phyloP scores from a whole-genome alignment of 164 flowering plant species.

The Vitis rupestris region DNA sequence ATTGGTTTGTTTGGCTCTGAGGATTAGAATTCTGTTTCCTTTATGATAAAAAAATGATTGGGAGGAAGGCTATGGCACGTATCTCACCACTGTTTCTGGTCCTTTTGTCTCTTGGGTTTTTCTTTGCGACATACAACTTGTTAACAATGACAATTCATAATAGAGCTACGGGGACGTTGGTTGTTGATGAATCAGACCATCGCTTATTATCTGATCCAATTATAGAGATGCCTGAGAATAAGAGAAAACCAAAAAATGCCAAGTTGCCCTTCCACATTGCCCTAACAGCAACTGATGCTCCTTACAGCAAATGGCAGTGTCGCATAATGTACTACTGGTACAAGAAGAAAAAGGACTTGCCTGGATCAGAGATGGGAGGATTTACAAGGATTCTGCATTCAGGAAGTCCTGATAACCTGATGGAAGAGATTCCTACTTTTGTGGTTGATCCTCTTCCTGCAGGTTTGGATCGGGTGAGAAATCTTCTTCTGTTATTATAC shows the following conservation, averaged over 20 bases:
- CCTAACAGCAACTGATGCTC: conserved; percentile 84
- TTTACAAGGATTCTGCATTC: conserved; percentile 92
- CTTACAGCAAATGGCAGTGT: conserved; percentile 92
- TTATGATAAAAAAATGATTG: conserved; percentile 24
- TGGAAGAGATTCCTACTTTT: conserved; percentile 91
- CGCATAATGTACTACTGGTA: conserved; percentile 98
- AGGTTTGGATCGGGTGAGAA: conserved; percentile 80
- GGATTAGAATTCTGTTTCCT: neutral
- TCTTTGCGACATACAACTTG: conserved; percentile 65
- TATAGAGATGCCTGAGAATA: conserved; percentile 51
- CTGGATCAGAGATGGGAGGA: conserved; percentile 94
- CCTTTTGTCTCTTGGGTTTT: conserved; percentile 49
- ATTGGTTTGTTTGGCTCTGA: conserved; percentile 1
- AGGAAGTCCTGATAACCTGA: conserved; percentile 76
- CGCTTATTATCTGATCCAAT: conserved; percentile 48
- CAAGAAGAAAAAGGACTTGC: conserved; percentile 66
- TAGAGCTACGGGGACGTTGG: conserved; percentile 21
- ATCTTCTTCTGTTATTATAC: neutral
- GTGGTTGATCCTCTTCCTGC: conserved; percentile 92
- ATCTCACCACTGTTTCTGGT: conserved; percentile 44
- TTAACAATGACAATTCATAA: conserved; percentile 42
- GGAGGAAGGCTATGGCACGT: conserved; percentile 43
- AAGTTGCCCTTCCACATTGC: conserved; percentile 71
- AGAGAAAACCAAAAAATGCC: conserved; percentile 22
- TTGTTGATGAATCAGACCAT: conserved; percentile 19